Conservation (phyloP, 768 basidiomycete species). For the Rossbeevera mucosa region DNA sequence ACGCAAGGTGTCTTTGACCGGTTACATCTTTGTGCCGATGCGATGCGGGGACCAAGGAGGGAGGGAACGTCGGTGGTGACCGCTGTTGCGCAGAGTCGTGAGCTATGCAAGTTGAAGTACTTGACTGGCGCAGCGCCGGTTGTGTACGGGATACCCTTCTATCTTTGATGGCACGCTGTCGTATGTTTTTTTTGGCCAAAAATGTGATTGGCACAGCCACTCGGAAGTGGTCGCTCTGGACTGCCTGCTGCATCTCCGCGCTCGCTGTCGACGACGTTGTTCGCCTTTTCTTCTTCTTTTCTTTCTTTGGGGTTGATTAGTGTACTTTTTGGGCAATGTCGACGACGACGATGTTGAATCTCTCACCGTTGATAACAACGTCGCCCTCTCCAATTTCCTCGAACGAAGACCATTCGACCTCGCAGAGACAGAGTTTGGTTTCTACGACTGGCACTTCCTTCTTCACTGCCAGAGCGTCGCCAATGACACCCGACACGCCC, state of each 20-base stretch:
- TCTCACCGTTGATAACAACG: constrained; percentile 16
- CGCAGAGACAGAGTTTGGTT: constrained; percentile 22
- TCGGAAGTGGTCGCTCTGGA: constrained; percentile 4
- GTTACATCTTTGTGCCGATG: constrained; percentile 45
- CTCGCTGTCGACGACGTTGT: not conserved
- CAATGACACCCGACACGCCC: constrained; percentile 17
- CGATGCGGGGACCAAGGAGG: constrained; percentile 8
- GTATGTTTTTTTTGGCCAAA: not conserved
- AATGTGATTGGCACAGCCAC: too few species aligned
- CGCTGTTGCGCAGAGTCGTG: constrained; percentile 77
- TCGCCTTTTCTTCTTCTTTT: not conserved
- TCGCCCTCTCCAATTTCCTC: constrained; percentile 14
- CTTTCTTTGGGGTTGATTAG: not conserved
- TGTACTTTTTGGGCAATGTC: constrained; percentile 5
- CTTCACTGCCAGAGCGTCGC: constrained; percentile 26
- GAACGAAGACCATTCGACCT: constrained; percentile 8
- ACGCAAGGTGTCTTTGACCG: constrained; percentile 79
- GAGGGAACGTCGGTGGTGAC: constrained; percentile 50
- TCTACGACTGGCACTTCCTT: constrained; percentile 26
- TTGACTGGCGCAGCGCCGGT: constrained; percentile 94
- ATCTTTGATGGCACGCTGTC: constrained; percentile 40
- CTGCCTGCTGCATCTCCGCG: not conserved
- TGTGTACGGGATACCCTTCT: constrained; percentile 94
- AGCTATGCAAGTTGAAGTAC: constrained; percentile 84
- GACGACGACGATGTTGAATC: constrained; percentile 7